Evolutionary conservation across 208 protist species (phyloP).

Genomic region (Vickermania ingenoplastis): DNA sequence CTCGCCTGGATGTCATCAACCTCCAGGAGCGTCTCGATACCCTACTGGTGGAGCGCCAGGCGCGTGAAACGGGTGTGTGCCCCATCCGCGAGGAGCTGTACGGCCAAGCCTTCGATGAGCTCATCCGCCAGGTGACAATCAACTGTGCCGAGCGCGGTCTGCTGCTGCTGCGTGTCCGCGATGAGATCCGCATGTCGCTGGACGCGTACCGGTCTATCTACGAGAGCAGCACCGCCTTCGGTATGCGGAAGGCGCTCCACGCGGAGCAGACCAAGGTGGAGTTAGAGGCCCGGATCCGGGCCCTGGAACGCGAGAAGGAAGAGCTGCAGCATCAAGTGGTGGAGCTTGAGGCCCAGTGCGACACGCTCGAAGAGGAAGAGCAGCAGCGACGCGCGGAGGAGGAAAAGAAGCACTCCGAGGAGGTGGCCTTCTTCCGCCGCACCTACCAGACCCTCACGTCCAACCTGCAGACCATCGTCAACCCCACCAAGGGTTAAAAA

Average conservation of each 20-base stretch:
- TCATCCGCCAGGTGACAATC: constrained; percentile 98
- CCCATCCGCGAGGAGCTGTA: constrained; percentile 98
- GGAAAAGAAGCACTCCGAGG: constrained; percentile 94
- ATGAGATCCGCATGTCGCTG: constrained; percentile 92
- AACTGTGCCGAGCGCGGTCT: constrained; percentile 97
- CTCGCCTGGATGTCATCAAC: constrained; percentile 84
- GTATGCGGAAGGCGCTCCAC: constrained; percentile 97
- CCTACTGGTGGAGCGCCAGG: constrained; percentile 91
- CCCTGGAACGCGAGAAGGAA: constrained; percentile 91
- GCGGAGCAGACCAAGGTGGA: constrained; percentile 95
- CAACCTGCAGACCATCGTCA: constrained; percentile 85
- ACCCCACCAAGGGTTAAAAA: constrained; percentile 49
- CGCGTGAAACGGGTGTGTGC: constrained; percentile 97
- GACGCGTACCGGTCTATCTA: constrained; percentile 81
- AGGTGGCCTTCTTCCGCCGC: constrained; percentile 93
- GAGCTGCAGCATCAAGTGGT: constrained; percentile 88
- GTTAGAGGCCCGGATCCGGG: constrained; percentile 88
- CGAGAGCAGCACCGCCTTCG: constrained; percentile 89
- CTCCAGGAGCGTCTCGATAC: constrained; percentile 94
- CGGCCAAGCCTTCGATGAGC: constrained; percentile 93
- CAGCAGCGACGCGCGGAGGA: constrained; percentile 86
- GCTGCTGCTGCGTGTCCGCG: constrained; percentile 94
- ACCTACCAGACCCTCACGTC: constrained; percentile 93
- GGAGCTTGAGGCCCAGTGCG: constrained; percentile 55
- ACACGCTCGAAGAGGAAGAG: constrained; percentile 87